Evolutionary conservation across 2,329 filamentous ascomycete species (phyloP), one percentile per base, ranked within the genome.

Genomic region (Ascochyta rabiei): DNA sequence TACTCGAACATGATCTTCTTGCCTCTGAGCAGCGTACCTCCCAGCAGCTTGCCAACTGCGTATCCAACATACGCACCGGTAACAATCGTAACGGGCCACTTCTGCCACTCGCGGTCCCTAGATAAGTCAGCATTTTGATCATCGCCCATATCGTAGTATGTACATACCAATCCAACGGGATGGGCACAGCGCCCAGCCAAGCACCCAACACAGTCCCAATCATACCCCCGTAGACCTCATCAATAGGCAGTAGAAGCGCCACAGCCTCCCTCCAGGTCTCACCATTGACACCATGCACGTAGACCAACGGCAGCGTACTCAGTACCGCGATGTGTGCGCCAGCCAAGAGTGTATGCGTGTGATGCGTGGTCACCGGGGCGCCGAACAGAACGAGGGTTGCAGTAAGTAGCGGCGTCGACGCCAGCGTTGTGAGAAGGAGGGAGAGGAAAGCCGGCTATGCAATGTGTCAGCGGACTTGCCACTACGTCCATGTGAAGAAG

Each of bases 91-190:
- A 98, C 88, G 0, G 95, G 95, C 90, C 93, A 99, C 75, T 89
- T 90, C 84, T 99, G 95, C 95, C 95, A 99, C 66, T 96, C 92
- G n/a, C 95, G 87, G 74, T 99, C 95, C 83, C 82, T 84, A 4
- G 31, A 28, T 16, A n/a, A 13, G 48, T 66, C 57, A 63, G 59
- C 50, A 53, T 23, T 37, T 35, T 10, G 13, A 9, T 18, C n/a
- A 28, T 13, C n/a, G 40, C 53, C 37, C 41, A 19, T 2, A 16
- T 19, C 41, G 50, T 41, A 15, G 0, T 2, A 1, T 37, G 9
- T 30, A 76, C 79, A 64, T 59, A 84, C 93, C 93, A 98, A 74
- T 99, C 95, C 63, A 99, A 80, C 2, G 95, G 95, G 65, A 99
- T 98, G 0, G 96, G 95, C 48, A 98, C 86, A 7, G 95, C 95